A percentile compares a stretch with the other conserved stretches of the same genome.
Conservation (phyloP, 257 asterid genomes). For the Solanum paucissectum region DNA sequence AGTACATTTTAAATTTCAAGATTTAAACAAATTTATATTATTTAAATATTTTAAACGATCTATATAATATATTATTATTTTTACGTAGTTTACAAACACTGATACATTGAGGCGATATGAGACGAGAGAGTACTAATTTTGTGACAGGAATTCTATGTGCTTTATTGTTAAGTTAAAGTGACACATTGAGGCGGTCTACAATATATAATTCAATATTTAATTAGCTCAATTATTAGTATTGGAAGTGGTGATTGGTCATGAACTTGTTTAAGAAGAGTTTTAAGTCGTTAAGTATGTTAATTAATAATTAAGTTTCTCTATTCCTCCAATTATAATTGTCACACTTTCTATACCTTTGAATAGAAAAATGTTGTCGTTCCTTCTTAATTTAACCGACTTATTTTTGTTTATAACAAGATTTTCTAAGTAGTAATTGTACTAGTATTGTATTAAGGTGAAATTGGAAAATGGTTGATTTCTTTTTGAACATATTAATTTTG, state of each 20-base stretch:
- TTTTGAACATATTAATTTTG: neutral
- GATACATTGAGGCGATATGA: neutral
- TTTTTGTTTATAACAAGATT: neutral
- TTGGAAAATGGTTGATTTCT: neutral
- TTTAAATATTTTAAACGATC: too few relatives aligned
- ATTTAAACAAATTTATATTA: too few relatives aligned
- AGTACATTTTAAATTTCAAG: too few relatives aligned
- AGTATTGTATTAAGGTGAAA: neutral
- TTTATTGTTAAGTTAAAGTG: conserved; percentile 16
- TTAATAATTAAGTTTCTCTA: neutral
- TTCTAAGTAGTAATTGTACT: neutral
- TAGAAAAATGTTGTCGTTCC: neutral
- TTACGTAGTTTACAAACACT: too few relatives aligned
- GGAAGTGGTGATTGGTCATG: neutral
- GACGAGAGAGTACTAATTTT: neutral
- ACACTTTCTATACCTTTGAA: neutral
- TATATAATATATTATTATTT: too few relatives aligned
- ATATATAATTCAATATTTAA: neutral
- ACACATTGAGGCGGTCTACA: conserved; percentile 14
- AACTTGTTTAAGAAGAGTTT: neutral
- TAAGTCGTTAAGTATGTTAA: neutral
- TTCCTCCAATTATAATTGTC: neutral
- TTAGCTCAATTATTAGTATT: conserved; percentile 20
- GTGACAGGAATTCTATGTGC: conserved; percentile 12
- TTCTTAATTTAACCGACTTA: neutral